A percentile compares a stretch with the other conserved stretches of the same genome.
Evolutionary conservation across 73 alveolate species (phyloP).

Genomic region (Stentor roeselii): DNA sequence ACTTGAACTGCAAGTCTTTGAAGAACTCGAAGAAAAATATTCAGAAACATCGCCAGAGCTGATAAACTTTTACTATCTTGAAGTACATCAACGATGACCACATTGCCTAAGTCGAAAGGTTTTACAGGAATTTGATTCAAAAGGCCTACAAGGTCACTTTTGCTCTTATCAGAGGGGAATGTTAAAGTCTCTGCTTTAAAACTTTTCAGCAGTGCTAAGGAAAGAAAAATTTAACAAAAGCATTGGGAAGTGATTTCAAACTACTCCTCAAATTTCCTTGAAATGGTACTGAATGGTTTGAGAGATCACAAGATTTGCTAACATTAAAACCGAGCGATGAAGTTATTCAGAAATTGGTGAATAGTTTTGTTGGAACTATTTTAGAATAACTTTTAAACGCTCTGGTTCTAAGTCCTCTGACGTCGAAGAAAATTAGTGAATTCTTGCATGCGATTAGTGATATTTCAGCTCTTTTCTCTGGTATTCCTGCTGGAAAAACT

Average conservation of each 20-base stretch:
- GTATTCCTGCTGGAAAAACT: background rate
- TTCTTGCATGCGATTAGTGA: too few species aligned
- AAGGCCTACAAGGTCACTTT: background rate
- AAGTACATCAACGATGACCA: background rate
- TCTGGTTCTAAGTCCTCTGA: too few species aligned
- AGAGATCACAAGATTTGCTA: too few species aligned
- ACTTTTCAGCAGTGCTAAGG: background rate
- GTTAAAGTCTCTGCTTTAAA: too few species aligned
- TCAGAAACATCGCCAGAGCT: background rate
- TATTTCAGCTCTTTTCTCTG: background rate
- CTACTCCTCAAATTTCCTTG: too few species aligned
- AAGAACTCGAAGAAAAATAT: background rate
- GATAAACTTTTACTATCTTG: background rate
- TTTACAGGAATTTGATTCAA: background rate
- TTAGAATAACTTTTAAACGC: too few species aligned
- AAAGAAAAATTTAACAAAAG: background rate
- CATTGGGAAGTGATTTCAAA: background rate
- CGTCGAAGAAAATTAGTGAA: too few species aligned
- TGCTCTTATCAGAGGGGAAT: background rate
- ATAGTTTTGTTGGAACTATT: background rate
- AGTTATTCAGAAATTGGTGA: too few species aligned
- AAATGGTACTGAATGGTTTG: too few species aligned
- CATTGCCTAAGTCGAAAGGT: background rate
- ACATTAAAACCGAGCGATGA: too few species aligned
- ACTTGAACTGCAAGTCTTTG: background rate